A percentile compares a stretch with the other conserved stretches of the same genome.
phyloP scores from a whole-genome alignment of 768 basidiomycete genomes.

The Candolleomyces aberdarensis region DNA sequence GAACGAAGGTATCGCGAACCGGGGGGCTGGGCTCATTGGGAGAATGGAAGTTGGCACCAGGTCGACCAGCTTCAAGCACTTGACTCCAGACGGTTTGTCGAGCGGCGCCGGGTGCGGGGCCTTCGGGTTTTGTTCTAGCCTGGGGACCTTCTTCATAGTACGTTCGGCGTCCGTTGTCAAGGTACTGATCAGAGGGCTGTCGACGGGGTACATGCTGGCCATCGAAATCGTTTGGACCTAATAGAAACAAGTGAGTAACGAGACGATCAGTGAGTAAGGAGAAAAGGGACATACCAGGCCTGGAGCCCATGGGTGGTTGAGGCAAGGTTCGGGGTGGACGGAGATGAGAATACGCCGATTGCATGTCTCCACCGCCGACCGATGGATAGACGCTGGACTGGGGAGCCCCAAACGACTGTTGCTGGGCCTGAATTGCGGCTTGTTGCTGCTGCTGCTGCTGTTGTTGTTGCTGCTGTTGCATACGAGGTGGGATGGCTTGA shows the following conservation, averaged over 20 bases:
- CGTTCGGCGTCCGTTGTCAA: constrained; percentile 48
- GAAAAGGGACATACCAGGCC: constrained; percentile 32
- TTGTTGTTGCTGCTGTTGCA: constrained; percentile 6
- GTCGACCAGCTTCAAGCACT: constrained; percentile 70
- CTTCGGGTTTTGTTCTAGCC: constrained; percentile 48
- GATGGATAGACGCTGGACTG: constrained; percentile 7
- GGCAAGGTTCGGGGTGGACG: constrained; percentile 64
- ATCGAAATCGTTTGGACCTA: constrained; percentile 46
- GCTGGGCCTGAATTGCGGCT: constrained; percentile 1
- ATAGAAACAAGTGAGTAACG: constrained; percentile 12
- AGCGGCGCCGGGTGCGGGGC: constrained; percentile 48
- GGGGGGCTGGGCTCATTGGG: constrained; percentile 31
- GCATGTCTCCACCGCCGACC: constrained; percentile 21
- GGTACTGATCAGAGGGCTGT: constrained; percentile 49
- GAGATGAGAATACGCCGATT: constrained; percentile 41
- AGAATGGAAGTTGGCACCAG: constrained; percentile 36
- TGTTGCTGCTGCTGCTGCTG: constrained; percentile 7
- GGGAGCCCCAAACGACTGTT: neutral
- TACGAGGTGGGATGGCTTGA: constrained; percentile 18
- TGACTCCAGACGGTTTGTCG: constrained; percentile 86
- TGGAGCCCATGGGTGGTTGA: constrained; percentile 51
- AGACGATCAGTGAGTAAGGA: neutral
- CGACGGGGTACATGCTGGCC: constrained; percentile 40
- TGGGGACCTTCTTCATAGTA: constrained; percentile 55
- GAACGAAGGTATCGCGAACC: constrained; percentile 62